These are phyloP conservation scores for Psilocybe cubensis DNA, from an alignment of 768 basidiomycete genomes.

Conservation along the genomic window DNA sequence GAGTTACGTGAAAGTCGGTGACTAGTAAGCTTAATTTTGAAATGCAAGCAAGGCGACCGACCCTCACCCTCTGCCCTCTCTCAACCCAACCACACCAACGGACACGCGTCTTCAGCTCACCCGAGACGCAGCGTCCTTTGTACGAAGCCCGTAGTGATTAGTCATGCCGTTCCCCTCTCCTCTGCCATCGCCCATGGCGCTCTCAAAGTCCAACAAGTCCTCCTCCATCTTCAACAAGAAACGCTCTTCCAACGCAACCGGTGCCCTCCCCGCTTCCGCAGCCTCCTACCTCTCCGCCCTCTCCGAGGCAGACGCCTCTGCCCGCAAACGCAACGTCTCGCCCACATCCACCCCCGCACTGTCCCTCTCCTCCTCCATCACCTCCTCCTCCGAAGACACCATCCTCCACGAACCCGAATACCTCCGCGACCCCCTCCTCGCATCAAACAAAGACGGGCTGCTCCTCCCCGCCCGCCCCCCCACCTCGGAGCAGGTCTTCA, in stretches of 20 bases:
- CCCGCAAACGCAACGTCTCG: constrained; percentile 38
- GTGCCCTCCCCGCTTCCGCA: constrained; percentile 36
- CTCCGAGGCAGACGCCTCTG: constrained; percentile 64
- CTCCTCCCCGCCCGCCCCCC: constrained; percentile 68
- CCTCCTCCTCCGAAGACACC: constrained; percentile 70
- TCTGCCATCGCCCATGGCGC: constrained; percentile 64
- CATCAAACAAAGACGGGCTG: constrained; percentile 52
- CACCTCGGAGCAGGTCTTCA: constrained; percentile 79
- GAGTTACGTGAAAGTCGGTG: too few species aligned
- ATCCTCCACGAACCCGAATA: constrained; percentile 60
- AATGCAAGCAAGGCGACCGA: too few species aligned
- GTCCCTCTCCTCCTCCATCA: constrained; percentile 75
- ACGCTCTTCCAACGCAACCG: constrained; percentile 35
- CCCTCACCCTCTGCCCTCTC: too few species aligned
- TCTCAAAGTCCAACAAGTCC: constrained; percentile 51
- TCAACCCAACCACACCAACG: too few species aligned
- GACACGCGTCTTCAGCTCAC: too few species aligned
- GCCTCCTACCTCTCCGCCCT: constrained; percentile 47
- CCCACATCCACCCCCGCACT: constrained; percentile 67
- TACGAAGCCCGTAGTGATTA: too few species aligned
- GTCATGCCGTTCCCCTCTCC: constrained; percentile 21
- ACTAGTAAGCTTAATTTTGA: too few species aligned
- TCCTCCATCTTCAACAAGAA: constrained; percentile 65
- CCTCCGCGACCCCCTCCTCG: constrained; percentile 28
- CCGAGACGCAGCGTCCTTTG: too few species aligned